phyloP scores from a whole-genome alignment of 139 green algal genomes.

The Chlamydomonas sphaeroides region DNA sequence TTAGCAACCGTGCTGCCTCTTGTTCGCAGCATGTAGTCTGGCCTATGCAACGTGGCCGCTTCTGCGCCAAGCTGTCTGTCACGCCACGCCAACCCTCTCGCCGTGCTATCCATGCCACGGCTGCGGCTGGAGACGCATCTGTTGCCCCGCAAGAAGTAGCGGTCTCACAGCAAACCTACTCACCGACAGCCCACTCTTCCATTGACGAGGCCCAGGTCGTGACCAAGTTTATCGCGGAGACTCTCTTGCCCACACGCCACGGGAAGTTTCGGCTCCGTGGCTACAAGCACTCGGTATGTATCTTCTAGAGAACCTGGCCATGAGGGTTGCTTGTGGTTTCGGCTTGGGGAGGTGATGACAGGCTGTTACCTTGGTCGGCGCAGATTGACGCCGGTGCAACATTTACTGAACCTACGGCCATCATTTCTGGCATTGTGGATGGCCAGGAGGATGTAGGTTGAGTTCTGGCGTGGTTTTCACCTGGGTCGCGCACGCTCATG shows the following conservation, averaged over 20 bases:
- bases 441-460: constrained; percentile 70
- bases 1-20: constrained; percentile 23
- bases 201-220: constrained; percentile 43
- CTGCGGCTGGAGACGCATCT: background rate
- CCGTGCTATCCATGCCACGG: background rate
- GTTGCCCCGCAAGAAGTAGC: background rate
- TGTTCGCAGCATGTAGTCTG: background rate
- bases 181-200: background rate
- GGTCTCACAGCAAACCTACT: background rate
- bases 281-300: constrained; percentile 89
- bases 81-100: background rate
- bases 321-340: too few relatives aligned
- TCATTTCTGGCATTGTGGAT: constrained; percentile 86
- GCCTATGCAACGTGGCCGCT: background rate
- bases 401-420: constrained; percentile 87
- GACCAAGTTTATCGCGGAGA: constrained; percentile 93
- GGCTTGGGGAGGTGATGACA: too few relatives aligned
- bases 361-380: too few relatives aligned
- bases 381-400: constrained; percentile 82
- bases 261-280: constrained; percentile 88
- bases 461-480: too few relatives aligned
- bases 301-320: too few relatives aligned
- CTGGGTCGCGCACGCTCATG: too few relatives aligned
- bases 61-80: too few relatives aligned
- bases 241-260: constrained; percentile 85